Percentiles rank a stretch among this genome's conserved stretches.
Conservation (phyloP, 108 stramenopile genomes). For the Hondaea fermentalgiana region DNA sequence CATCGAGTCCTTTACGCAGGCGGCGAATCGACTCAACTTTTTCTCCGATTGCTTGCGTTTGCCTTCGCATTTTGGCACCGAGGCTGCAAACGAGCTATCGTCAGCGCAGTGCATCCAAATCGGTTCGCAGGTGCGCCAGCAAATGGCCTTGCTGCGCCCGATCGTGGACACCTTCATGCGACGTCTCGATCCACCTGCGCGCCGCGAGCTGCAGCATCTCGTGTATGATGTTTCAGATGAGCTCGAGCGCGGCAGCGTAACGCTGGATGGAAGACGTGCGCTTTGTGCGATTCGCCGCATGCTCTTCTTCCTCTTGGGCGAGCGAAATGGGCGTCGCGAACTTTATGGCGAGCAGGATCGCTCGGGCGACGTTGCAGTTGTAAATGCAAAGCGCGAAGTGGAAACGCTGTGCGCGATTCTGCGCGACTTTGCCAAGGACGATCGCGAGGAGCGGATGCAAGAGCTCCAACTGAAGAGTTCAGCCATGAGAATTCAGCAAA, state of each 20-base stretch:
- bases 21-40: background rate
- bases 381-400: background rate
- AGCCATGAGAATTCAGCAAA: background rate
- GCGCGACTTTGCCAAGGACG: slow-evolving; percentile 11
- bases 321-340: slow-evolving; percentile 3
- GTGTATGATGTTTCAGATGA: background rate
- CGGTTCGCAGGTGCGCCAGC: background rate
- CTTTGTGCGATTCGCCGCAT: background rate
- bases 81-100: background rate
- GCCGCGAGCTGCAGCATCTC: background rate
- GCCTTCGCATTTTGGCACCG: background rate
- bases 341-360: background rate
- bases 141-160: background rate
- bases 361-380: background rate
- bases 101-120: background rate
- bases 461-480: background rate
- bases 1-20: background rate
- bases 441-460: slow-evolving; percentile 2
- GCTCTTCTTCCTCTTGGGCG: background rate
- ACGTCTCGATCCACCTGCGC: background rate
- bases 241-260: background rate
- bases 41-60: background rate
- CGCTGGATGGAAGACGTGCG: background rate
- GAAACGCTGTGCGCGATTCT: background rate
- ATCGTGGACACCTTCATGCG: background rate